Evolutionary conservation across 139 green algal genomes (phyloP).

Genomic region (Picochlorum sp.): DNA sequence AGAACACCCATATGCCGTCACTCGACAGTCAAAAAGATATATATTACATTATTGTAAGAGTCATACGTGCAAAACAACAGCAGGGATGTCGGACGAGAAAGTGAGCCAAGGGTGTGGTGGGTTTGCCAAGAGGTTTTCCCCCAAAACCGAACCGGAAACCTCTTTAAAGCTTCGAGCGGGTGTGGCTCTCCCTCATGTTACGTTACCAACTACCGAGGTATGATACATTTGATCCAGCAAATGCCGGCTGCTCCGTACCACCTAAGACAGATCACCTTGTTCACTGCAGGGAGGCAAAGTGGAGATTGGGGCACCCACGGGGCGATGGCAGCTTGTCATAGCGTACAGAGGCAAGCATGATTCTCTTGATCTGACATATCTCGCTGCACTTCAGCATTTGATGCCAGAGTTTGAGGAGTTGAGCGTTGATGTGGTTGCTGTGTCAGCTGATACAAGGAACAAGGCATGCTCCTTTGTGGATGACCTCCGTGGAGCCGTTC

Average conservation of each 20-base stretch:
- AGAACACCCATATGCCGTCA: no score
- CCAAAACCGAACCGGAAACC: neutral
- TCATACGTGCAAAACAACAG: neutral
- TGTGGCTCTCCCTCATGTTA: conserved; percentile 30
- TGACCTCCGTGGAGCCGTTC: conserved; percentile 30
- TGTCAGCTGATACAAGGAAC: conserved; percentile 36
- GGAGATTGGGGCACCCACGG: conserved; percentile 46
- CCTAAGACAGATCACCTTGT: neutral
- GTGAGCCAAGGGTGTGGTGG: conserved; percentile 8
- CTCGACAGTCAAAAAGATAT: no score
- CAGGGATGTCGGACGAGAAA: neutral
- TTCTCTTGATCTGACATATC: conserved; percentile 39
- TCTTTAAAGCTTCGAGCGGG: conserved; percentile 30
- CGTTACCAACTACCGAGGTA: conserved; percentile 29
- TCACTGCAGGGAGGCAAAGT: conserved; percentile 33
- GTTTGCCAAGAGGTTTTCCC: conserved; percentile 19
- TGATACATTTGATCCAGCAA: neutral
- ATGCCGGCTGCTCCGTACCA: neutral
- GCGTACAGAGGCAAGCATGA: conserved; percentile 46
- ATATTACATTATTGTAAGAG: no score
- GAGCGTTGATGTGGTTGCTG: conserved; percentile 40
- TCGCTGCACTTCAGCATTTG: conserved; percentile 32
- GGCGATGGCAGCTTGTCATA: conserved; percentile 48
- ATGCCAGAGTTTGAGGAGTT: conserved; percentile 46
- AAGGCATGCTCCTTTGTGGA: conserved; percentile 36